A percentile compares a stretch with the other conserved stretches of the same genome.
phyloP scores from a whole-genome alignment of 129 eudicot species.

The Escallonia herrerae region DNA sequence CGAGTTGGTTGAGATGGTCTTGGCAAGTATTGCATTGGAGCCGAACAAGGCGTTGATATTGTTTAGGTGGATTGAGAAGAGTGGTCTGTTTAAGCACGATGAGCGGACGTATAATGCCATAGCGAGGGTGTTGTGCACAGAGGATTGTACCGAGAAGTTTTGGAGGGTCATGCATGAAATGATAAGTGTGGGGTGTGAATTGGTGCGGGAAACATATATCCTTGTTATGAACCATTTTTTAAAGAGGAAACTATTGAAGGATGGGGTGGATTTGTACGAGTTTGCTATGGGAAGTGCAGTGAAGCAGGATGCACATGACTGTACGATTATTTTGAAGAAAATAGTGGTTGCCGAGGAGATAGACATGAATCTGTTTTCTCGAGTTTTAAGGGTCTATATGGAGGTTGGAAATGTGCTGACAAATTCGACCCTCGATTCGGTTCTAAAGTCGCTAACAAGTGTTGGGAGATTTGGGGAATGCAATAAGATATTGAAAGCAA shows the following conservation, averaged over 20 bases:
- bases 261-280: constrained; percentile 65
- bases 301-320: constrained; percentile 53
- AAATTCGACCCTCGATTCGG: constrained; percentile 32
- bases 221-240: constrained; percentile 33
- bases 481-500: constrained; percentile 56
- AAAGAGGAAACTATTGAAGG: constrained; percentile 51
- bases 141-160: constrained; percentile 50
- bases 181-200: constrained; percentile 44
- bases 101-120: constrained; percentile 50
- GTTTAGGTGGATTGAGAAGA: constrained; percentile 83
- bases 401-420: constrained; percentile 45
- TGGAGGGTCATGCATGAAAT: constrained; percentile 69
- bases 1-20: constrained; percentile 40
- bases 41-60: constrained; percentile 60
- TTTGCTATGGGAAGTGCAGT: constrained; percentile 52
- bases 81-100: constrained; percentile 56
- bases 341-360: constrained; percentile 44
- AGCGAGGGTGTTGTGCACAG: constrained; percentile 55
- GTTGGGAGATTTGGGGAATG: constrained; percentile 56
- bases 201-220: constrained; percentile 44
- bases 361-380: constrained; percentile 58
- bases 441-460: constrained; percentile 72
- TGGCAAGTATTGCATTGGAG: constrained; percentile 49
- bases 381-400: constrained; percentile 43
- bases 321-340: constrained; percentile 61